Percentiles rank a stretch among this genome's conserved stretches.
phyloP scores from a whole-genome alignment of 2,329 filamentous ascomycete genomes.

The Macroventuria anomochaeta region DNA sequence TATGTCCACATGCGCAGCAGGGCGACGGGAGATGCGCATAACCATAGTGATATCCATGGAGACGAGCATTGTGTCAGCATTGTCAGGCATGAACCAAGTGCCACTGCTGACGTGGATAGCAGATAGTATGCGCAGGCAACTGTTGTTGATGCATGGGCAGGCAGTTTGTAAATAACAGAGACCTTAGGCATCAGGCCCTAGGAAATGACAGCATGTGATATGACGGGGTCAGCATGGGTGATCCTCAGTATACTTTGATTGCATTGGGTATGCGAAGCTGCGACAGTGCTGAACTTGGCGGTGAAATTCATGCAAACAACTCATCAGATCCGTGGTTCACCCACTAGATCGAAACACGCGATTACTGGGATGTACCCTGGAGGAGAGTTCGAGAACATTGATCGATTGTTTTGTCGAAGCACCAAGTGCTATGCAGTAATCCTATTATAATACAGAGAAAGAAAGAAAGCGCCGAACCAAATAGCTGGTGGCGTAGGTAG shows the following conservation, averaged over 20 bases:
- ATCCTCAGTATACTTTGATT: slow-evolving; percentile 15
- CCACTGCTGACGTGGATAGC: slow-evolving; percentile 12
- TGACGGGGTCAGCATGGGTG: slow-evolving; percentile 23
- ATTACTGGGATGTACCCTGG: slow-evolving; percentile 18
- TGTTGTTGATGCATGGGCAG: no score
- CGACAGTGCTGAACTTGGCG: slow-evolving; percentile 10
- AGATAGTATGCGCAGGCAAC: slow-evolving; percentile 15
- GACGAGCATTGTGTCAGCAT: slow-evolving; percentile 10
- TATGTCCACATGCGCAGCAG: not conserved
- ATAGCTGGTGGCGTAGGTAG: slow-evolving; percentile 10
- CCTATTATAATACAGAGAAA: slow-evolving; percentile 40
- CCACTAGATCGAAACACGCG: slow-evolving; percentile 16
- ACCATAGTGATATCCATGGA: slow-evolving; percentile 15
- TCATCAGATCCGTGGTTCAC: slow-evolving; percentile 15
- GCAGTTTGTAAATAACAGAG: slow-evolving; percentile 11
- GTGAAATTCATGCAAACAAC: slow-evolving; percentile 13
- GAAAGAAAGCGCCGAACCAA: slow-evolving; percentile 20
- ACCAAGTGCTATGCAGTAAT: slow-evolving; percentile 28
- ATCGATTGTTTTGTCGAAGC: slow-evolving; percentile 29
- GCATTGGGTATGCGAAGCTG: slow-evolving; percentile 10
- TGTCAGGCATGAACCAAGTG: slow-evolving; percentile 13
- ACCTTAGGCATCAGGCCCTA: slow-evolving; percentile 9
- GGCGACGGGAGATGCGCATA: slow-evolving; percentile 19
- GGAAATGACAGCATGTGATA: slow-evolving; percentile 2
- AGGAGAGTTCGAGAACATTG: slow-evolving; percentile 24